Evolutionary conservation across 2,329 filamentous ascomycete genomes (phyloP).

Genomic region (Sclerotinia minor): DNA sequence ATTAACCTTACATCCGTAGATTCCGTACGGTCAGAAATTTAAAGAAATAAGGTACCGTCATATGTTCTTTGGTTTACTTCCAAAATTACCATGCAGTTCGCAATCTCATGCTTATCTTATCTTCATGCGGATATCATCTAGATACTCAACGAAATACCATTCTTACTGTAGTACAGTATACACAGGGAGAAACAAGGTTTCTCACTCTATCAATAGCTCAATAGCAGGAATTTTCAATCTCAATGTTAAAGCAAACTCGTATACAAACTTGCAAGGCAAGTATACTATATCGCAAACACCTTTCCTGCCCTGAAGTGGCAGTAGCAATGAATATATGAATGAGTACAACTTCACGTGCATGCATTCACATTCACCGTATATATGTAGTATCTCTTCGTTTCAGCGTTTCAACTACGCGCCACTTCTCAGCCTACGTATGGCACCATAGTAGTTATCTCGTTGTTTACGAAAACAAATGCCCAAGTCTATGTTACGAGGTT

Average conservation of each 20-base stretch:
- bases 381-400: slow-evolving; percentile 15
- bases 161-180: slow-evolving; percentile 5
- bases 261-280: neutral
- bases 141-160: neutral
- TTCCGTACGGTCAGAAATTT: neutral
- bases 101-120: slow-evolving; percentile 5
- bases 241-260: neutral
- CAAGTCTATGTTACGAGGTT: no score
- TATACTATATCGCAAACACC: no score
- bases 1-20: no score
- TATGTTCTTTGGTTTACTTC: slow-evolving; percentile 10
- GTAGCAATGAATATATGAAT: neutral
- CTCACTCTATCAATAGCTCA: no score
- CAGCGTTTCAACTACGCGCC: slow-evolving; percentile 4
- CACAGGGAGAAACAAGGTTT: neutral
- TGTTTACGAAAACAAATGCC: slow-evolving; percentile 1
- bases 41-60: slow-evolving; percentile 1
- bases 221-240: slow-evolving; percentile 8
- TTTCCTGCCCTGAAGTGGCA: neutral
- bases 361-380: neutral
- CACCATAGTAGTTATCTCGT: neutral
- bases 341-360: neutral
- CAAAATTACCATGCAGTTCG: slow-evolving; percentile 5
- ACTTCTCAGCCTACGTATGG: neutral
- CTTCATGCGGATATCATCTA: neutral